Base-by-base conservation (phyloP, 148 eudicot species). In the Vaccinium vitisidaea region DNA sequence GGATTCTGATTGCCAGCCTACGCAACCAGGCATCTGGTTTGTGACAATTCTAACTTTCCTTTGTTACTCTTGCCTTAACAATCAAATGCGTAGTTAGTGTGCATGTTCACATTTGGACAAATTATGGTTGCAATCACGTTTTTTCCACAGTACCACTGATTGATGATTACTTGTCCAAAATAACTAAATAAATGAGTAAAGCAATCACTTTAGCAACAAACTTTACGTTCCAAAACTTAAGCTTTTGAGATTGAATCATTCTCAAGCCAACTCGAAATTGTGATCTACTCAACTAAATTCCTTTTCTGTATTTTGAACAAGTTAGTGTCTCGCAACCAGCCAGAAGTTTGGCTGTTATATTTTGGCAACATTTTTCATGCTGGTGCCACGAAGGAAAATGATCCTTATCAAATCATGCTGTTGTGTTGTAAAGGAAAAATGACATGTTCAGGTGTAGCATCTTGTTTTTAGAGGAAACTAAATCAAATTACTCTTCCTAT, bases 11-110 rank as follows among this genome's bases (percentile, higher is more conserved):
- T 94, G 95, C 88, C 91, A 87, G 58, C 95, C 95, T 13, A 79
- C 94, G 88, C 94, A 92, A 83, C 97, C 98, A 14, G 99, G 99
- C 87, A 92, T 96, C 87, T 96, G 98, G 99, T 95, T 73, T 8
- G 92, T 89, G 23, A 14, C 73, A 13, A 56, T 15, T 63, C 79
- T 80, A 65, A 56, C 50, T 78, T 58, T 70, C 49, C 2, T 80
- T 71, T 25, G n/a, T 49, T 58, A 27, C 25, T 52, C 8, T 77
- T 39, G 8, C 23, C 5, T 32, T 27, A 71, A 77, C 1, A 14
- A 6, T 75, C 70, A 43, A 23, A 56, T 8, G 2, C 11, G 10
- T 15, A 10, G 21, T 16, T 83, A 11, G 7, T 52, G 14, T 71
- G 25, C 27, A 12, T 9, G 59, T 63, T 56, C 39, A 6, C 4